These are phyloP conservation scores for Aspergillus funiculosus DNA, from an alignment of 495 filamentous ascomycete genomes.

Conservation along the genomic window DNA sequence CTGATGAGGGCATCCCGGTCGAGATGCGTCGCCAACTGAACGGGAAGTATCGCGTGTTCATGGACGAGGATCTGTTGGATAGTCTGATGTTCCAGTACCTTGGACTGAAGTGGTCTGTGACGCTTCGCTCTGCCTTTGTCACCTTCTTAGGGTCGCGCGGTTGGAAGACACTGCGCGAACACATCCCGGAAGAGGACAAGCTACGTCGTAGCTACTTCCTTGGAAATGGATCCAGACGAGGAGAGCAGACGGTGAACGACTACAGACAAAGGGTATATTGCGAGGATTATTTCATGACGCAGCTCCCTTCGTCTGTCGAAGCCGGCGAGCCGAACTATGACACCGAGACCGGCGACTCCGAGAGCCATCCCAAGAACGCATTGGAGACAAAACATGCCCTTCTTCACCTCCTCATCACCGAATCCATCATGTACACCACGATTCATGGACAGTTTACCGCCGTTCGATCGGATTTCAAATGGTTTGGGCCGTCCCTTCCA, in stretches of 20 bases:
- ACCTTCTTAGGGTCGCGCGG: slow-evolving; percentile 28
- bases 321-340: slow-evolving; percentile 29
- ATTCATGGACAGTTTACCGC: slow-evolving; percentile 54
- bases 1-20: slow-evolving; percentile 43
- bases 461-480: slow-evolving; percentile 57
- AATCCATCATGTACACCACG: slow-evolving; percentile 54
- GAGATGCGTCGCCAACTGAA: slow-evolving; percentile 59
- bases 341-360: slow-evolving; percentile 24
- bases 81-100: slow-evolving; percentile 61
- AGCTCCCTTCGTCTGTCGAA: slow-evolving; percentile 29
- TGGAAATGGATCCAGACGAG: slow-evolving; percentile 14
- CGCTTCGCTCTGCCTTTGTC: slow-evolving; percentile 43
- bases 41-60: slow-evolving; percentile 54
- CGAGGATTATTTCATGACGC: slow-evolving; percentile 51
- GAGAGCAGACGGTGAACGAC: slow-evolving; percentile 25
- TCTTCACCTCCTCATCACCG: slow-evolving; percentile 56
- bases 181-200: slow-evolving; percentile 40
- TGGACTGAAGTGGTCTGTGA: slow-evolving; percentile 54
- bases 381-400: slow-evolving; percentile 55
- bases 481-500: slow-evolving; percentile 55
- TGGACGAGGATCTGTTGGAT: slow-evolving; percentile 64
- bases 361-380: slow-evolving; percentile 30
- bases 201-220: slow-evolving; percentile 48
- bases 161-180: slow-evolving; percentile 32
- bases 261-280: slow-evolving; percentile 37